Conservation (phyloP, 73 alveolate species). For the Effrenium voratum region DNA sequence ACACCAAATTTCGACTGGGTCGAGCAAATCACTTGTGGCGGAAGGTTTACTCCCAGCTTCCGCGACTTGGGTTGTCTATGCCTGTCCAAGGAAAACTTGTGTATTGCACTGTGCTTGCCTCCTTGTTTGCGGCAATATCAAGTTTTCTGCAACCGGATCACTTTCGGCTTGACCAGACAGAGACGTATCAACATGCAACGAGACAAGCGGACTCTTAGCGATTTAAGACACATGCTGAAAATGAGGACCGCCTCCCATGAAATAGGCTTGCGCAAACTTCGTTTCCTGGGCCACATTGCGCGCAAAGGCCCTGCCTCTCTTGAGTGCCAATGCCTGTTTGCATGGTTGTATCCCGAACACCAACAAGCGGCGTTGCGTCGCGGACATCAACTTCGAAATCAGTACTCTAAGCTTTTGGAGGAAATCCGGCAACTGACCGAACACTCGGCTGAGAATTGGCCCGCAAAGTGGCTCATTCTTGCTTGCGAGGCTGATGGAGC, state of each 20-base stretch:
- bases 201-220: neutral
- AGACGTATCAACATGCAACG: slow-evolving; percentile 2
- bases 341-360: neutral
- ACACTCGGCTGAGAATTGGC: neutral
- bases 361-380: neutral
- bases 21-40: slow-evolving; percentile 12
- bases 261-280: neutral
- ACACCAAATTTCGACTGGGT: slow-evolving; percentile 13
- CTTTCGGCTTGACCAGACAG: neutral
- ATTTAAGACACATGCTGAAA: neutral
- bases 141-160: neutral
- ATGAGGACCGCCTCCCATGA: neutral
- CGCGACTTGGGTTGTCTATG: neutral
- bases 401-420: neutral
- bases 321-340: neutral
- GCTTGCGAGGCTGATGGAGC: slow-evolving; percentile 17
- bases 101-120: neutral
- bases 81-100: neutral
- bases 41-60: slow-evolving; percentile 33
- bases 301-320: neutral
- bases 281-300: slow-evolving; percentile 15
- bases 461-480: neutral
- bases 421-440: neutral
- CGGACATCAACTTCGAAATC: neutral
- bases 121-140: neutral